These are phyloP conservation scores for Spatholobus suberectus DNA, from an alignment of 306 rosid species.

Conservation along the genomic window DNA sequence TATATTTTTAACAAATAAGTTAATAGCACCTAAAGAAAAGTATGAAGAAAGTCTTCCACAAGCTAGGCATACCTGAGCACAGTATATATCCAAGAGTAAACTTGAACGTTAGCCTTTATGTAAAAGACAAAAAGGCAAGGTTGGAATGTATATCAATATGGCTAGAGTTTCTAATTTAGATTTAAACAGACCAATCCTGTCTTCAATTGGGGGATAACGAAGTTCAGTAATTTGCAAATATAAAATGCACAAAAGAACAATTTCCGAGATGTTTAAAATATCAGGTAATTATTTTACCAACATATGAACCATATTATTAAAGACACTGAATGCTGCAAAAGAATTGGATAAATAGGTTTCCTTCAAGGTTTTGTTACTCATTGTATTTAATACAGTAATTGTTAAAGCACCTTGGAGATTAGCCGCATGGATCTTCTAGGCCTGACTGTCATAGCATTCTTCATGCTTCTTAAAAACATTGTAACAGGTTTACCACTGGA, in stretches of 20 bases:
- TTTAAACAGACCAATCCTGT: background rate
- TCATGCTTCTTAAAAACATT: conserved; percentile 65
- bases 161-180: background rate
- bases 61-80: background rate
- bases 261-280: background rate
- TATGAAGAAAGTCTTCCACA: background rate
- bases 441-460: background rate
- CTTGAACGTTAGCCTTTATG: conserved; percentile 1
- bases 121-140: background rate
- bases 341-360: background rate
- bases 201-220: background rate
- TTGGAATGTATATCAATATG: background rate
- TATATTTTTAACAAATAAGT: background rate
- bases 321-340: background rate
- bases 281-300: conserved; percentile 1
- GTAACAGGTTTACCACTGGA: conserved; percentile 40
- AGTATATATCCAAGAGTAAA: background rate
- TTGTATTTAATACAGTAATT: background rate
- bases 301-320: background rate
- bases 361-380: background rate
- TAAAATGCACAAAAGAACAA: conserved; percentile 8
- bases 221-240: conserved; percentile 14
- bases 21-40: background rate
- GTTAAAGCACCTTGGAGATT: conserved; percentile 48
- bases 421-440: conserved; percentile 70